A percentile compares a stretch with the other conserved stretches of the same genome.
Evolutionary conservation across 139 green algal species (phyloP).

Genomic region (Micromonas commoda): DNA sequence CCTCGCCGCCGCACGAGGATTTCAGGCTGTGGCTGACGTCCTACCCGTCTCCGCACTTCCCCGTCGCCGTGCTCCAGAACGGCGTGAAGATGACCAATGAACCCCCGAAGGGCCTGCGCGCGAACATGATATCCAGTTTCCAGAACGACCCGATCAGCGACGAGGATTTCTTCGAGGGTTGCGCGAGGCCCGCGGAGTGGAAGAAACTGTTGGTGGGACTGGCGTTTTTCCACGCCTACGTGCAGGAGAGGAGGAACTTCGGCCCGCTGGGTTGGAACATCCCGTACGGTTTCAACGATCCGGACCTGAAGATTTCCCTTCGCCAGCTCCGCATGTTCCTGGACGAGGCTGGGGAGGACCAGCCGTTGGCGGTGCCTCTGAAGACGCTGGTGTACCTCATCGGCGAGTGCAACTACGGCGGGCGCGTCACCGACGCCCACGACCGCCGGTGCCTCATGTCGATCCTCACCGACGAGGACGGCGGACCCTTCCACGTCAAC

Average conservation of each 20-base stretch:
- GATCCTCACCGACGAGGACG: constrained; percentile 45
- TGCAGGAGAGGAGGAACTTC: constrained; percentile 68
- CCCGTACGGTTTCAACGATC: constrained; percentile 61
- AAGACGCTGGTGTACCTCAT: constrained; percentile 53
- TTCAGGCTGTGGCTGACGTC: constrained; percentile 67
- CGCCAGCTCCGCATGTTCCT: constrained; percentile 71
- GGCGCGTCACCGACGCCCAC: constrained; percentile 66
- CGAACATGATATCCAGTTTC: constrained; percentile 59
- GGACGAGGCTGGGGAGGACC: constrained; percentile 49
- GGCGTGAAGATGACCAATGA: constrained; percentile 74
- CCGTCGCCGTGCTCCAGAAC: constrained; percentile 61
- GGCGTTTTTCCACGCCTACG: constrained; percentile 55
- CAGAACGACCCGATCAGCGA: constrained; percentile 51
- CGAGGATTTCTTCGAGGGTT: constrained; percentile 44
- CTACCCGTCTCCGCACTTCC: constrained; percentile 60
- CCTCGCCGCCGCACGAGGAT: constrained; percentile 13
- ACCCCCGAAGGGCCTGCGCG: constrained; percentile 63
- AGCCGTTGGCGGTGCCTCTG: constrained; percentile 50
- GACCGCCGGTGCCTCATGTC: constrained; percentile 59
- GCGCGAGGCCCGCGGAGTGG: constrained; percentile 32
- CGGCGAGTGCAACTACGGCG: constrained; percentile 75
- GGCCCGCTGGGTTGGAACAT: constrained; percentile 75
- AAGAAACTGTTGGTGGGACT: constrained; percentile 54
- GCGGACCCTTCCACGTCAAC: constrained; percentile 41
- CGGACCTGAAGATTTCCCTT: constrained; percentile 62